Conservation (phyloP, 805 yeast species). For the Monosporozyma servazzii region DNA sequence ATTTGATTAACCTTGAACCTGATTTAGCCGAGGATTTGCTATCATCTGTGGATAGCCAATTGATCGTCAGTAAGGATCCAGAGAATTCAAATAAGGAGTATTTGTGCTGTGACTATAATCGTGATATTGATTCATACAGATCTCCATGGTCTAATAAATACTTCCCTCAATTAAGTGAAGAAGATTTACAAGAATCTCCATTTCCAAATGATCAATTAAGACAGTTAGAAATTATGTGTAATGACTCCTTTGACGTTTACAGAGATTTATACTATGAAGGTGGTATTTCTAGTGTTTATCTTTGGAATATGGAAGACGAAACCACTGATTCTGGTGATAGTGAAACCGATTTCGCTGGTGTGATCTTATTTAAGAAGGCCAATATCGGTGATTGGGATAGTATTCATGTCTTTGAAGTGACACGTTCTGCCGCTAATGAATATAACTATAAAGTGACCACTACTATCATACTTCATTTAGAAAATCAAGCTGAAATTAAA, state of each 20-base stretch:
- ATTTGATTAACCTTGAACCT: slow-evolving; percentile 42
- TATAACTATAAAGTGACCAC: slow-evolving; percentile 69
- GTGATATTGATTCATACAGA: slow-evolving; percentile 88
- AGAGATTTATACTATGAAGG: slow-evolving; percentile 94
- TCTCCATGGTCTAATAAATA: slow-evolving; percentile 86
- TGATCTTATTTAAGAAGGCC: slow-evolving; percentile 67
- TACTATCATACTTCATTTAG: slow-evolving; percentile 73
- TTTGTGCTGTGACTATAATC: slow-evolving; percentile 85
- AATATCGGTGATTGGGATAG: slow-evolving; percentile 73
- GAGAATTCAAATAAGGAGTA: slow-evolving; percentile 45
- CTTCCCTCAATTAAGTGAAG: slow-evolving; percentile 30
- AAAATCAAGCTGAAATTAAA: slow-evolving; percentile 18
- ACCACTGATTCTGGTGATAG: slow-evolving; percentile 5
- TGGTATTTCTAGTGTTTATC: slow-evolving; percentile 78
- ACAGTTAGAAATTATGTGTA: slow-evolving; percentile 68
- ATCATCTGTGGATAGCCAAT: slow-evolving; percentile 80
- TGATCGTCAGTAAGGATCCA: slow-evolving; percentile 30
- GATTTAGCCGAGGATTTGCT: slow-evolving; percentile 79
- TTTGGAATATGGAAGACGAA: slow-evolving; percentile 77
- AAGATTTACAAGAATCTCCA: slow-evolving; percentile 60
- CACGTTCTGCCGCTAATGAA: slow-evolving; percentile 26
- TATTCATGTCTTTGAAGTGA: slow-evolving; percentile 82
- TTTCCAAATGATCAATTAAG: slow-evolving; percentile 61
- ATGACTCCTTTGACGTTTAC: slow-evolving; percentile 86
- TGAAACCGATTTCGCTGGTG: slow-evolving; percentile 65